phyloP scores from a whole-genome alignment of 345 rosid species.

The Cochlearia excelsa region DNA sequence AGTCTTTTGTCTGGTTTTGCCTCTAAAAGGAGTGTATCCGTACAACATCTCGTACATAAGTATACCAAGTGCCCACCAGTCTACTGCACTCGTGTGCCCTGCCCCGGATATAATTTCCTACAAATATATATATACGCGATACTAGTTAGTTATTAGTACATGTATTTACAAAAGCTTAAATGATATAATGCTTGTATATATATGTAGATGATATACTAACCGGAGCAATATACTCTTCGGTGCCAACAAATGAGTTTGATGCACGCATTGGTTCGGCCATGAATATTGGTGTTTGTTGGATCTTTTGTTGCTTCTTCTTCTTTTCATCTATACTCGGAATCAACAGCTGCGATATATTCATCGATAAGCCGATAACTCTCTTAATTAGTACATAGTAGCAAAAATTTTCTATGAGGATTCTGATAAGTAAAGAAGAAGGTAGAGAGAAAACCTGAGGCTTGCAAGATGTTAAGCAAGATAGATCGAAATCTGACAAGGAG shows the following conservation, averaged over 20 bases:
- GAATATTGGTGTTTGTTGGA: constrained; percentile 65
- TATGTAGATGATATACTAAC: constrained; percentile 39
- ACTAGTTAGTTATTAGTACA: constrained; percentile 5
- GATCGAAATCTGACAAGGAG: constrained; percentile 81
- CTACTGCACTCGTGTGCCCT: constrained; percentile 96
- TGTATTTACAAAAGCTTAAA: not conserved
- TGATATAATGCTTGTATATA: not conserved
- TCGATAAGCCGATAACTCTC: not conserved
- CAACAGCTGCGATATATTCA: constrained; percentile 52
- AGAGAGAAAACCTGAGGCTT: constrained; percentile 63
- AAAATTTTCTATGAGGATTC: not conserved
- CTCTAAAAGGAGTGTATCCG: constrained; percentile 96
- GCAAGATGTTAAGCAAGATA: constrained; percentile 92
- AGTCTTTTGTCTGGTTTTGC: constrained; percentile 91
- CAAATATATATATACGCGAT: constrained; percentile 1
- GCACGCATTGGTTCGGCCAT: constrained; percentile 96
- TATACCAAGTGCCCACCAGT: constrained; percentile 99
- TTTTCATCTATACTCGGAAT: constrained; percentile 57
- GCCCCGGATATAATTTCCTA: constrained; percentile 90
- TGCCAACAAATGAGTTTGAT: constrained; percentile 95
- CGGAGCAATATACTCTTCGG: constrained; percentile 98
- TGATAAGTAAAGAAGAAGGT: not conserved
- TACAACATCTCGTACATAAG: constrained; percentile 94
- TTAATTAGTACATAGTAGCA: not conserved
- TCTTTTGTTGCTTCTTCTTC: constrained; percentile 53